A percentile compares a stretch with the other conserved stretches of the same genome.
Evolutionary conservation across 129 eudicot genomes (phyloP).

Genomic region (Silybum marianum): DNA sequence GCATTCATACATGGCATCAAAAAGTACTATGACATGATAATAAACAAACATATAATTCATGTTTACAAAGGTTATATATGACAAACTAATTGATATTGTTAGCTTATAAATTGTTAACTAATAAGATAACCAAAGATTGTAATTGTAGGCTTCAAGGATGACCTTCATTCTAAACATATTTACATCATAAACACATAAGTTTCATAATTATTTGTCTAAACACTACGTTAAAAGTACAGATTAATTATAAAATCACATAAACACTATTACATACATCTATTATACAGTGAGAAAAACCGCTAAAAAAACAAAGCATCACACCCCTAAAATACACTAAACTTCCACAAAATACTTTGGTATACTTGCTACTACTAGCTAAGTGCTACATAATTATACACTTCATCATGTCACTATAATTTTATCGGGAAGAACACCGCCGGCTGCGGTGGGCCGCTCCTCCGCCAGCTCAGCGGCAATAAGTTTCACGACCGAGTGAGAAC

Average conservation of each 20-base stretch:
- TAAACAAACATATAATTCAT: neutral
- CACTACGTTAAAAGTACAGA: neutral
- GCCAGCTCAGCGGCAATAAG: conserved; percentile 40
- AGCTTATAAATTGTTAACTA: too few species aligned
- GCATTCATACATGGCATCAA: too few species aligned
- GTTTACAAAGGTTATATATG: too few species aligned
- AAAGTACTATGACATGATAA: neutral
- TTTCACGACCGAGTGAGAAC: conserved; percentile 53
- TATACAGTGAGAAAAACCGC: conserved; percentile 9
- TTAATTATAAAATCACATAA: neutral
- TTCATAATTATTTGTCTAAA: conserved; percentile 10
- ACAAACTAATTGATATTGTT: too few species aligned
- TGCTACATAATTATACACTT: conserved; percentile 23
- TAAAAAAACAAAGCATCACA: neutral
- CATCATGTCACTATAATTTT: conserved; percentile 46
- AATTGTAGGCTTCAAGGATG: too few species aligned
- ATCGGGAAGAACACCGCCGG: conserved; percentile 48
- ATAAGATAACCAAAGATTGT: too few species aligned
- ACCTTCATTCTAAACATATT: neutral
- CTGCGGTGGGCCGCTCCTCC: conserved; percentile 37
- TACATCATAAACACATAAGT: conserved; percentile 15
- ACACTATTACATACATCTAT: conserved; percentile 23
- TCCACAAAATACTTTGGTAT: conserved; percentile 3
- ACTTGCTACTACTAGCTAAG: conserved; percentile 11
- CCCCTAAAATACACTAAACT: conserved; percentile 1